Percentiles rank a stretch among this genome's conserved stretches.
Conservation (phyloP, 1,284 basidiomycete genomes). For the Irpex sp. region DNA sequence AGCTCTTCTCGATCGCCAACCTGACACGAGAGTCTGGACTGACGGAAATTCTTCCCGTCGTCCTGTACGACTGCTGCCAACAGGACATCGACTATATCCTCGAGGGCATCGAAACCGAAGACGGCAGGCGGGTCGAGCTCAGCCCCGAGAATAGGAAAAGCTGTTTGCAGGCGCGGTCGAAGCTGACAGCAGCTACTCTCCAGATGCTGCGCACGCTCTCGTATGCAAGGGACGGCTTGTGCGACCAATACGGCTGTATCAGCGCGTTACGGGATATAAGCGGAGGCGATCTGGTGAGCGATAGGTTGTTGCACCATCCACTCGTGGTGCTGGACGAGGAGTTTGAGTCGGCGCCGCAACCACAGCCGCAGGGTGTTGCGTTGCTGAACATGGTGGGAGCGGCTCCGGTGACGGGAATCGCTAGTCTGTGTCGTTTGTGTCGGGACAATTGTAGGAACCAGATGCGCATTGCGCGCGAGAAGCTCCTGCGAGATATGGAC, state of each 20-base stretch:
- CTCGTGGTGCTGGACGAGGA: constrained; percentile 1
- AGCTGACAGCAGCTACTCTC: constrained; percentile 3
- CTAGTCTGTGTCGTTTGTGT: constrained; percentile 4
- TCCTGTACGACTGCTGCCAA: constrained; percentile 8
- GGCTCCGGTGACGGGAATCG: constrained; percentile 1
- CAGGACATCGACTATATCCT: constrained; percentile 4
- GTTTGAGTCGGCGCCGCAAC: background rate
- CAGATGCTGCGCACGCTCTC: constrained; percentile 1
- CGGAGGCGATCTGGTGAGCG: constrained; percentile 2
- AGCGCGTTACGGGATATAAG: constrained; percentile 3
- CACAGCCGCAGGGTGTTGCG: background rate
- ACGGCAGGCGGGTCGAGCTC: background rate
- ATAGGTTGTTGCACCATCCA: constrained; percentile 1
- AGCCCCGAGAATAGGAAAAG: constrained; percentile 4
- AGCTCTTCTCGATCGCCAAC: constrained; percentile 3
- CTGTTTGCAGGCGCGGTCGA: background rate
- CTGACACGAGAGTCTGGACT: constrained; percentile 2
- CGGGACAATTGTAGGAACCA: constrained; percentile 6
- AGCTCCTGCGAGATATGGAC: constrained; percentile 1
- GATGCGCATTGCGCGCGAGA: constrained; percentile 5
- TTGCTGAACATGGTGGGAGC: background rate
- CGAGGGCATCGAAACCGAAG: background rate
- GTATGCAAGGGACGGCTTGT: constrained; percentile 3
- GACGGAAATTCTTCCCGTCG: constrained; percentile 5
- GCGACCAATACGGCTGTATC: constrained; percentile 6